A percentile compares a stretch with the other conserved stretches of the same genome.
These are phyloP conservation scores for Nannochloris sp. DNA, from an alignment of 139 green algal genomes.

Conservation along the genomic window DNA sequence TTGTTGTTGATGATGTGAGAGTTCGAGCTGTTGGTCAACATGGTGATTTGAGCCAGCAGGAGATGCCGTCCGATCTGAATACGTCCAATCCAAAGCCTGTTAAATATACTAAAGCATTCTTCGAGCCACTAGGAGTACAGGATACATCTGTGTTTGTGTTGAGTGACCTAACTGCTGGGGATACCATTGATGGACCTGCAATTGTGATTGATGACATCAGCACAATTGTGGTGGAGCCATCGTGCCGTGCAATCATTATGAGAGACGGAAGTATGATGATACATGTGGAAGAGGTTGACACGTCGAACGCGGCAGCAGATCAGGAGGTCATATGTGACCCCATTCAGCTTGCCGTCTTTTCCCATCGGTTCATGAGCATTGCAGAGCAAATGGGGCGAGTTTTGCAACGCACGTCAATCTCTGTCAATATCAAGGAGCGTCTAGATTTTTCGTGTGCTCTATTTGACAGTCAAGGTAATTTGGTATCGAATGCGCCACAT, in stretches of 20 bases:
- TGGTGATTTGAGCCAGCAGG: constrained; percentile 1
- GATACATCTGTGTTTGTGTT: constrained; percentile 71
- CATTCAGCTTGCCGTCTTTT: constrained; percentile 92
- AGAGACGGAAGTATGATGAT: constrained; percentile 67
- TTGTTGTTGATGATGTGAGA: constrained; percentile 85
- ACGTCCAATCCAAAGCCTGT: constrained; percentile 28
- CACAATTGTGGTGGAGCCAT: constrained; percentile 88
- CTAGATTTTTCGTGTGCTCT: constrained; percentile 96
- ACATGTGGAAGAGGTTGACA: background rate
- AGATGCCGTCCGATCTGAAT: background rate
- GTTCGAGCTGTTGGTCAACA: constrained; percentile 35
- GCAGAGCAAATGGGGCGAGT: constrained; percentile 97
- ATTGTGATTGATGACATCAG: constrained; percentile 86
- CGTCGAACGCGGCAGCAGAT: background rate
- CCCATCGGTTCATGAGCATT: constrained; percentile 97
- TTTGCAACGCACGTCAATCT: constrained; percentile 85
- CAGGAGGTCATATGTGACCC: constrained; percentile 56
- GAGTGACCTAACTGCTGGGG: constrained; percentile 42
- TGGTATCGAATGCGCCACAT: constrained; percentile 97
- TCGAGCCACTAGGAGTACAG: constrained; percentile 47
- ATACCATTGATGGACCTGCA: constrained; percentile 69
- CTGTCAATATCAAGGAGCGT: constrained; percentile 98
- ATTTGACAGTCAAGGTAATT: constrained; percentile 52
- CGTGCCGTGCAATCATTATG: constrained; percentile 70
- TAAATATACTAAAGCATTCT: constrained; percentile 39